phyloP scores from a whole-genome alignment of 2,329 filamentous ascomycete genomes.

The Fusarium sublunatum region DNA sequence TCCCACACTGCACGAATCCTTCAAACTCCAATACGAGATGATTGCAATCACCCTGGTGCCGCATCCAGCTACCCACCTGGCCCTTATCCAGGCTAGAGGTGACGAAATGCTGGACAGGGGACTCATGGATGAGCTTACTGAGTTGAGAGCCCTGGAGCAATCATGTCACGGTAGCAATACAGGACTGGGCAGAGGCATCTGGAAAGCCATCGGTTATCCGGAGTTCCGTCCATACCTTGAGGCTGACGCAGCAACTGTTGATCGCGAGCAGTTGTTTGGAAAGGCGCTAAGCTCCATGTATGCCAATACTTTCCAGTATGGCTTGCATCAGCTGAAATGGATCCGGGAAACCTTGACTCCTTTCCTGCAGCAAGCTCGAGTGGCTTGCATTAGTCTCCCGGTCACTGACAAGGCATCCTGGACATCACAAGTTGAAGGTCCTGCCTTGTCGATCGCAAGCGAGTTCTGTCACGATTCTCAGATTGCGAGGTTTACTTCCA shows the following conservation, averaged over 20 bases:
- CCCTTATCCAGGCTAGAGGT: not conserved
- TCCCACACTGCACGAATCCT: not conserved
- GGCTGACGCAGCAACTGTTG: no score
- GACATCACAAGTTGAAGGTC: not conserved
- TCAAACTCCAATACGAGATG: not conserved
- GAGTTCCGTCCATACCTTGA: not conserved
- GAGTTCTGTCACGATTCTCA: constrained; percentile 1
- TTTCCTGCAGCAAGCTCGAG: not conserved
- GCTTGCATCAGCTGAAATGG: not conserved
- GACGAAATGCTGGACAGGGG: not conserved
- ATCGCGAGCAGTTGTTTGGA: not conserved
- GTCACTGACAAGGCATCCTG: constrained; percentile 1
- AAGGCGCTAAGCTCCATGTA: not conserved
- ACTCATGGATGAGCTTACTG: not conserved
- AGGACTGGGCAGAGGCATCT: not conserved
- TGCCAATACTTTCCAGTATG: constrained; percentile 3
- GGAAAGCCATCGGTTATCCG: not conserved
- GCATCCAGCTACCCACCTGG: not conserved
- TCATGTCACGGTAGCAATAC: no score
- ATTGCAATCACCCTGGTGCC: constrained; percentile 1
- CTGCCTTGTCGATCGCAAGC: not conserved
- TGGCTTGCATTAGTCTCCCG: not conserved
- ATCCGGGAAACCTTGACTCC: no score
- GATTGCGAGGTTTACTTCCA: not conserved
- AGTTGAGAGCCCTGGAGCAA: not conserved